Evolutionary conservation across 768 basidiomycete species (phyloP), one percentile per base, ranked within the genome.

Genomic region (Dacryopinax primogenitus): DNA sequence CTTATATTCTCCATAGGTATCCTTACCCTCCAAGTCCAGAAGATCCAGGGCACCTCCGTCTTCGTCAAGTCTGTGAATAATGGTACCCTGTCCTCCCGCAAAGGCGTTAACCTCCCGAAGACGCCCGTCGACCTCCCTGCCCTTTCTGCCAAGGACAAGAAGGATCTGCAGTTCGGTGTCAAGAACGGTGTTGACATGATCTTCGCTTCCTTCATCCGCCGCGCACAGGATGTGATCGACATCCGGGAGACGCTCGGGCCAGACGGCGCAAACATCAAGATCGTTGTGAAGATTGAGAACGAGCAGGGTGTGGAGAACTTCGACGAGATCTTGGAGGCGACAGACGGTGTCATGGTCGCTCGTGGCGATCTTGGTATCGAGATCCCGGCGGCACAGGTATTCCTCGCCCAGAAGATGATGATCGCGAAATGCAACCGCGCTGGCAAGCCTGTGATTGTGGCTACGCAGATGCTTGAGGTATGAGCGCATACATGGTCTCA

Each of bases 381-480:
- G 78, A 99, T 99, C 71, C 96, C 96, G n/a, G 92, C 96, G 45
- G 90, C 88, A 72, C 96, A 98, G 74, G 96, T 99, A 47, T 99
- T 99, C 83, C 81, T 98, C 72, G 96, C 96, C 7, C 96, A 99
- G 76, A 99, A 99, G 81, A 98, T 98, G 95, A 99, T 99, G 94
- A 99, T 98, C 71, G 85, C 95, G 66, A 98, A 98, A 80, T 96
- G 93, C 80, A 97, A 96, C 81, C 89, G 95, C 72, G 86, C 84
- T 64, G 96, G 96, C 71, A 99, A 99, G 81, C 94, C 96, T 41
- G 90, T 91, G 72, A 98, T 99, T 74, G 94, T 96, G 67, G 96
- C 96, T 11, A 99, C 96, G 15, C 95, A 99, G 77, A 99, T 99
- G 95, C 86, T 99, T 70, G 95, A 98, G 82, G 89, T 88, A 67